Evolutionary conservation across 208 protist genomes (phyloP).

Genomic region (Novymonas esmeraldas): DNA sequence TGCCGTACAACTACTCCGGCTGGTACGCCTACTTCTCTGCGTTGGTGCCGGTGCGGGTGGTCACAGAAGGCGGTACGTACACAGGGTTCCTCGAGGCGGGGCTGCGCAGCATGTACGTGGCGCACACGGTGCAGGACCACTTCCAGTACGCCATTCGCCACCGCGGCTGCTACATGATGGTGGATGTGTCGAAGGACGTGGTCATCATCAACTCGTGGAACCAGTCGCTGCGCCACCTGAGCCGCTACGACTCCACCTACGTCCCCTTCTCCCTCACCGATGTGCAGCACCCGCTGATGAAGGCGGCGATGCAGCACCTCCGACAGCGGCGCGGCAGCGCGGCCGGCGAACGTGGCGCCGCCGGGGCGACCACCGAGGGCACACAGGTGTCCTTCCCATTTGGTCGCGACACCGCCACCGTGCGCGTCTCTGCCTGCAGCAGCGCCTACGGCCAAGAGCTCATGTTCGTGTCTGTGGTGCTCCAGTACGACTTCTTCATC

Average conservation of each 20-base stretch:
- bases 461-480: conserved; percentile 26
- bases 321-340: background rate
- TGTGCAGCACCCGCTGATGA: conserved; percentile 25
- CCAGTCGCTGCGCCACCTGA: conserved; percentile 7
- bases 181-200: conserved; percentile 24
- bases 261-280: background rate
- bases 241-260: background rate
- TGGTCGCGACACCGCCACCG: conserved; percentile 11
- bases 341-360: background rate
- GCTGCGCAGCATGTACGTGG: conserved; percentile 17
- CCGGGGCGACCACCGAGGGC: background rate
- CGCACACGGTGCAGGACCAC: conserved; percentile 10
- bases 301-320: background rate
- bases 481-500: conserved; percentile 19
- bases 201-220: conserved; percentile 53
- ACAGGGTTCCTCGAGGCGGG: conserved; percentile 19
- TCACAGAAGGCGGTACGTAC: background rate
- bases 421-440: conserved; percentile 16
- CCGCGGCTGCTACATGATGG: conserved; percentile 43
- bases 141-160: conserved; percentile 35
- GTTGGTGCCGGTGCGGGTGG: conserved; percentile 9
- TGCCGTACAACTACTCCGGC: conserved; percentile 5
- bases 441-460: background rate
- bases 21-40: conserved; percentile 15
- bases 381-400: background rate